phyloP scores from a whole-genome alignment of 169 alveolate species.

The Miamiensis avidus region DNA sequence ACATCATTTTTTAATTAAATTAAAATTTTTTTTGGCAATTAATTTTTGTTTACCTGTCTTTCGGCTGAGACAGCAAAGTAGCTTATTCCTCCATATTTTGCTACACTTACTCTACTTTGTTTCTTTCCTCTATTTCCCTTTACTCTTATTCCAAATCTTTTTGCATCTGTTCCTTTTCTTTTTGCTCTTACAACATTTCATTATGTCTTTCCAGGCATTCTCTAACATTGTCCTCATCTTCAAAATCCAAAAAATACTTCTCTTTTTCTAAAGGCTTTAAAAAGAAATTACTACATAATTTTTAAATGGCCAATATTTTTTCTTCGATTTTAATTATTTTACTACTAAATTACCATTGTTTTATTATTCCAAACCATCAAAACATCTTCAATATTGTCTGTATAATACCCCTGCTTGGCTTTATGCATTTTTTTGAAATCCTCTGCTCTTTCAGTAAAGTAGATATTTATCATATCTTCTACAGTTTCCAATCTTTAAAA shows the following conservation, averaged over 20 bases:
- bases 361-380: neutral
- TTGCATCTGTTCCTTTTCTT: neutral
- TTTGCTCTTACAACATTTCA: neutral
- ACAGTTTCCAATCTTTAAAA: neutral
- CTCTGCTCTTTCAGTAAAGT: neutral
- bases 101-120: neutral
- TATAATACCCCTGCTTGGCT: neutral
- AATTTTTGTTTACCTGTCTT: too few relatives aligned
- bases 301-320: too few relatives aligned
- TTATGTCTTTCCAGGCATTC: neutral
- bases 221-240: neutral
- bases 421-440: neutral
- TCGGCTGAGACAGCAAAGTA: conserved; percentile 4
- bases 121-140: neutral
- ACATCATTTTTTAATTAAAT: too few relatives aligned
- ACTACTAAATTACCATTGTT: neutral
- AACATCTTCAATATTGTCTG: neutral
- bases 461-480: too few relatives aligned
- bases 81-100: neutral
- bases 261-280: neutral
- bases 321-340: too few relatives aligned
- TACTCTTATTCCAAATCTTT: neutral
- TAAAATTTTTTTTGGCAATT: too few relatives aligned
- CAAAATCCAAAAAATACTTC: neutral
- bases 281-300: too few relatives aligned